Percentiles rank a stretch among this genome's conserved stretches.
These are phyloP conservation scores for Chalaropsis thielavioides DNA, from an alignment of 2,329 filamentous ascomycete genomes.

Conservation along the genomic window DNA sequence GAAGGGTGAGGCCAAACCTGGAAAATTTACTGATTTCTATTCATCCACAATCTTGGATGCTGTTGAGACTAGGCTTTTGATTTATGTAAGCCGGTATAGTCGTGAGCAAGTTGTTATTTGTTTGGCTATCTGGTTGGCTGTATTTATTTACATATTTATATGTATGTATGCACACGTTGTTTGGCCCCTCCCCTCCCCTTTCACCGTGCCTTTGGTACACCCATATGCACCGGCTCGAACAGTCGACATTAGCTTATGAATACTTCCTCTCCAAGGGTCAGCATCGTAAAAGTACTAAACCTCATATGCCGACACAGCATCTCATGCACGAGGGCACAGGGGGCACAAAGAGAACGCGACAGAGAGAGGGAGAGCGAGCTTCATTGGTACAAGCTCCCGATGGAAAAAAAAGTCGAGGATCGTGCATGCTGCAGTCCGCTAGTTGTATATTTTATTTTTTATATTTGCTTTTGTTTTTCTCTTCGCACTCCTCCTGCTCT, in stretches of 20 bases:
- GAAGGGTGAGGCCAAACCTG: background rate
- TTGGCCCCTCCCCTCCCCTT: no score
- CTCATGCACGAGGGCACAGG: background rate
- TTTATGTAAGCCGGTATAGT: background rate
- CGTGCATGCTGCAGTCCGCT: background rate
- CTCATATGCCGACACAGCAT: no score
- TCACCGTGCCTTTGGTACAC: no score
- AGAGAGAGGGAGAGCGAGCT: no score
- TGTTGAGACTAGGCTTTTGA: background rate
- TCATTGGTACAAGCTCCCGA: background rate
- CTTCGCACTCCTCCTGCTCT: background rate
- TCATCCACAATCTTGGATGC: no score
- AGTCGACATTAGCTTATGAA: no score
- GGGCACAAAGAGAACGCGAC: background rate
- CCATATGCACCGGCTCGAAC: no score
- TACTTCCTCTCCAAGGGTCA: no score
- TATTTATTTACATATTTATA: no score
- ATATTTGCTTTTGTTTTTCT: background rate
- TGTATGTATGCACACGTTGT: no score
- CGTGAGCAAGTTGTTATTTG: conserved; percentile 1
- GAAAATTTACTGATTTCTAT: background rate
- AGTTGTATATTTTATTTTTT: background rate
- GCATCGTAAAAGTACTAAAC: no score
- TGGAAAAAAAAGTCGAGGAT: background rate
- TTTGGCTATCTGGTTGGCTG: no score